Evolutionary conservation across 2,329 filamentous ascomycete genomes (phyloP), one percentile per base, ranked within the genome.

Genomic region (Exophiala dermatitidis): DNA sequence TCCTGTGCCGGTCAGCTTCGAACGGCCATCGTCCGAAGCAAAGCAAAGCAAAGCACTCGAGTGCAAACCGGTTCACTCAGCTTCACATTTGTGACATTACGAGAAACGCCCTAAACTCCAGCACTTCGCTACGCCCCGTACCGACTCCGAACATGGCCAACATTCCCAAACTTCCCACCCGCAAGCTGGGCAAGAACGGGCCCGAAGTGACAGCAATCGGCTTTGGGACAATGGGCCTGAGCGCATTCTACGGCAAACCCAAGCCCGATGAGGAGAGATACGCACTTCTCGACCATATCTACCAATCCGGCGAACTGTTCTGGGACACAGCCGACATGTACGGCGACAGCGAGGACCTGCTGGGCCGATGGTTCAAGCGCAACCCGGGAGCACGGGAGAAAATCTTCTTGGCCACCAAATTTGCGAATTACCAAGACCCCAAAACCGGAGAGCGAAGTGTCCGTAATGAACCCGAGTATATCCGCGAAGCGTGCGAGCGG

Each of bases 261-360:
- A 73, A 73, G 61, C 69, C 74, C 1, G 75, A 78, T 53, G 64
- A 69, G 29, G 74, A 78, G 59, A 72, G 77, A 26, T 70, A 77
- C 50, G 69, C 70, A 5, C 50, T 80, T 4, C 57, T 69, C n/a
- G 63, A 67, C 12, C 64, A 68, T 42, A 61, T 66, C 3, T 64
- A 68, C 59, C 51, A 63, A 10, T 60, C 62, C 3, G 66, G 67
- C 12, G 59, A 64, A 10, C 62, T 54, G 3, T 65, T 67, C 57
- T 68, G 67, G 66, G 68, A 70, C 37, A 62, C 54, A 2, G 64
- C 66, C 2, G 66, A 67, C 49, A 31, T 65, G 0, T 68, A 68
- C 40, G 47, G 7, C 2, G 61, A 64, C 45, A 63, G 58, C 31
- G 65, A 66, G 50, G 63, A 66, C 12, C 38, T 66, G 31, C 46